These are phyloP conservation scores for Yamadazyma triangularis DNA, from an alignment of 1,139 yeast genomes.

Conservation along the genomic window DNA sequence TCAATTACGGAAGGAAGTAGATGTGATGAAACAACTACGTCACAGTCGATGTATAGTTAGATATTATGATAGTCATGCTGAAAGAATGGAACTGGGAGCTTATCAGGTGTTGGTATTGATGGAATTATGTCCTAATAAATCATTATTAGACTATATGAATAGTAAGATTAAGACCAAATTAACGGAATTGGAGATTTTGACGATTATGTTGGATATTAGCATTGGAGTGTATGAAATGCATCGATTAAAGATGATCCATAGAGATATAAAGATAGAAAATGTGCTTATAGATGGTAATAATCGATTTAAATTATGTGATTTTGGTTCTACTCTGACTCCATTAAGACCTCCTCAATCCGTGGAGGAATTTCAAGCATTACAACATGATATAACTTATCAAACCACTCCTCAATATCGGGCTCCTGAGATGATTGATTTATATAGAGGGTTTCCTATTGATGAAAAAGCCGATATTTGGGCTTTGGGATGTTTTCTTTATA, in stretches of 20 bases:
- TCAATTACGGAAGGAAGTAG: constrained; percentile 68
- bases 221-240: constrained; percentile 75
- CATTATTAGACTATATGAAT: constrained; percentile 73
- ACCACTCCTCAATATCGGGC: constrained; percentile 82
- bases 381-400: constrained; percentile 66
- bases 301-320: constrained; percentile 68
- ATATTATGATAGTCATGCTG: constrained; percentile 76
- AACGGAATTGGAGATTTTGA: constrained; percentile 56
- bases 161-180: constrained; percentile 60
- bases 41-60: constrained; percentile 56
- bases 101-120: constrained; percentile 73
- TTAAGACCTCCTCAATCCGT: constrained; percentile 58
- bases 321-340: constrained; percentile 69
- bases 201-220: constrained; percentile 62
- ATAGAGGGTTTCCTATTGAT: constrained; percentile 63
- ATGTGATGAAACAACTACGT: constrained; percentile 68
- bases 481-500: constrained; percentile 70
- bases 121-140: constrained; percentile 74
- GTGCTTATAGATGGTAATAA: constrained; percentile 57
- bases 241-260: constrained; percentile 54
- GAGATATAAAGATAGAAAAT: constrained; percentile 84
- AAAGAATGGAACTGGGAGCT: constrained; percentile 48
- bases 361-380: constrained; percentile 55
- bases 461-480: constrained; percentile 86
- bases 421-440: constrained; percentile 79